A percentile compares a stretch with the other conserved stretches of the same genome.
These are phyloP conservation scores for Nannizzia gypsea DNA, from an alignment of 2,329 filamentous ascomycete genomes.

Conservation along the genomic window DNA sequence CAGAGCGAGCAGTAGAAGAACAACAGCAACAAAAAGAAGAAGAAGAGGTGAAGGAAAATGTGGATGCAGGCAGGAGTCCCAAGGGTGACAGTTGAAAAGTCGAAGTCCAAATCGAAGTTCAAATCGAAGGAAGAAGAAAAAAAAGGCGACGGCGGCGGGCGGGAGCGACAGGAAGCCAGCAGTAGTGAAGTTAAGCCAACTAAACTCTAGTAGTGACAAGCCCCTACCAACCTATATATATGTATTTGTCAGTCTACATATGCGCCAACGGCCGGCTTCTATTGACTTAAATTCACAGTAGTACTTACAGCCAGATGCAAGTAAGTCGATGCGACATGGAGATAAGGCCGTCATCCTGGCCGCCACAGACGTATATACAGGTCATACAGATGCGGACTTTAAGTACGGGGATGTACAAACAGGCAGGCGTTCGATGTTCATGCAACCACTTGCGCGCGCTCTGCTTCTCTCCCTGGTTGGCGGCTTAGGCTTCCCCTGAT, in stretches of 20 bases:
- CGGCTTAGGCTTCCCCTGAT: too few species aligned
- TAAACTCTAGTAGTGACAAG: not conserved
- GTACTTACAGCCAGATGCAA: not conserved
- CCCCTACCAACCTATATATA: too few species aligned
- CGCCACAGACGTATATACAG: not conserved
- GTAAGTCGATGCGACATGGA: not conserved
- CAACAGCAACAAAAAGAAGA: too few species aligned
- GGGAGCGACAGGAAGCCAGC: not conserved
- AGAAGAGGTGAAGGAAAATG: not conserved
- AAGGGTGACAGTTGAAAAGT: not conserved
- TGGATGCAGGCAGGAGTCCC: not conserved
- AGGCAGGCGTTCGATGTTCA: not conserved
- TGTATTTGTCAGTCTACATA: not conserved
- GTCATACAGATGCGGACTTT: not conserved
- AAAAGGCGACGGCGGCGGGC: slow-evolving; percentile 2
- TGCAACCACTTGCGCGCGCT: too few species aligned
- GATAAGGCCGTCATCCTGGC: not conserved
- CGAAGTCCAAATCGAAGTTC: too few species aligned
- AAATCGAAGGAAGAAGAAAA: not conserved
- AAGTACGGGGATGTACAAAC: not conserved
- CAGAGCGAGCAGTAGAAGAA: not conserved
- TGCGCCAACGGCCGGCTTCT: not conserved
- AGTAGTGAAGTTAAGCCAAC: too few species aligned
- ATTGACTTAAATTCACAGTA: not conserved
- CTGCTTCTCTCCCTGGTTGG: too few species aligned